Evolutionary conservation across 1,284 basidiomycete species (phyloP), one percentile per base, ranked within the genome.

Genomic region (Heterobasidion irregulare): DNA sequence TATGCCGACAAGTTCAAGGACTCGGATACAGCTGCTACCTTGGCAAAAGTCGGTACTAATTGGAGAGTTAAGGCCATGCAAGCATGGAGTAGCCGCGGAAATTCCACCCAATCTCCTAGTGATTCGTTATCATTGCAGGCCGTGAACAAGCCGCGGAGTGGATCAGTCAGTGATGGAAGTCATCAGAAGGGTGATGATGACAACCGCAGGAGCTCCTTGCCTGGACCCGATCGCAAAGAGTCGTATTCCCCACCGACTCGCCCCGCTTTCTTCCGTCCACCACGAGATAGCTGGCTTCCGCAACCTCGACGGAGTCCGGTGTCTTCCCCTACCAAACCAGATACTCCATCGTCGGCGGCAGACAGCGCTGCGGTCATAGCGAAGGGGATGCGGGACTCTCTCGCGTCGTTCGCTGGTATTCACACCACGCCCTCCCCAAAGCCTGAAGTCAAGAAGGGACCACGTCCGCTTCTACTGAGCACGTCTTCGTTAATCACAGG

Each of bases 1-100:
- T 90, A 89, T 63, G 84, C 88, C 0, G 84, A 80, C 62, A 88
- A 83, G 64, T 63, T 90, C 12, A 84, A 79, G 63, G 82, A 86
- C 54, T 88, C 86, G 2, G 84, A 89, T 63, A 72, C 86, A 5
- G 75, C 82, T 38, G 87, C 88, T 6, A 75, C 76, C 1, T 66
- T 89, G 12, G 74, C 87, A 2, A 90, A 88, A 68, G 82, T 78
- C 52, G 83, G 86, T 65, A 84, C 78, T 18, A 90, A 89, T 61
- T 86, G 83, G 82, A 76, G 78, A 35, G 86, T 86, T 19, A 83
- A 75, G 61, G 82, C 83, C 16, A 47, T 70, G 52, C 65, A 70
- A 52, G 71, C 66, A 6, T 72, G 70, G 71, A 65, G 58, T 43
- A 70, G 64, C 47, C 60, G 67, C 26, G 47, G 56, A 18, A 16